phyloP scores from a whole-genome alignment of 2,329 filamentous ascomycete species.

The Ceratocystis smalleyi region DNA sequence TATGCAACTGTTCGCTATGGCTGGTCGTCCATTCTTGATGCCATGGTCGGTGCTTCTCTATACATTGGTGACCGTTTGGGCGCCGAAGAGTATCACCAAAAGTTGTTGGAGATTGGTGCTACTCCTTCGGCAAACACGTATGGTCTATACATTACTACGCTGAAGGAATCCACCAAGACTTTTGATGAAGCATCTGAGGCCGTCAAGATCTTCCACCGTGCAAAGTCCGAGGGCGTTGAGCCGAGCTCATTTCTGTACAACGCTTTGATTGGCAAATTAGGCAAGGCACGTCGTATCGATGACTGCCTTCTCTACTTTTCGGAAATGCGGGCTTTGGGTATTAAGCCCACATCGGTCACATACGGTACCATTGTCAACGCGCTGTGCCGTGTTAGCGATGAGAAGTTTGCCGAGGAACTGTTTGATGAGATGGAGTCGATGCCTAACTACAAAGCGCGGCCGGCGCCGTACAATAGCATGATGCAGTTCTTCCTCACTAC shows the following conservation, averaged over 20 bases:
- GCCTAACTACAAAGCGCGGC: constrained; percentile 96
- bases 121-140: constrained; percentile 95
- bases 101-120: constrained; percentile 77
- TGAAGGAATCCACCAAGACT: constrained; percentile 93
- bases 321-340: constrained; percentile 85
- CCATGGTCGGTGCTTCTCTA: constrained; percentile 88
- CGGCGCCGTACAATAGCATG: constrained; percentile 96
- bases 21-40: constrained; percentile 90
- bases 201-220: constrained; percentile 90
- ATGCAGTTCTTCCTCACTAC: constrained; percentile 99
- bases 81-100: constrained; percentile 78
- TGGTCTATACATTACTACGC: constrained; percentile 95
- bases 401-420: constrained; percentile 92
- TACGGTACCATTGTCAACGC: constrained; percentile 98
- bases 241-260: constrained; percentile 97
- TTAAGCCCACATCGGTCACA: constrained; percentile 91
- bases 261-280: constrained; percentile 91
- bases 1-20: constrained; percentile 83
- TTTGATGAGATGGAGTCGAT: constrained; percentile 99
- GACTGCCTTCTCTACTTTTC: constrained; percentile 97
- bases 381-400: constrained; percentile 88
- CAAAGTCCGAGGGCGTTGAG: constrained; percentile 84
- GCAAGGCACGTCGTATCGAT: constrained; percentile 92
- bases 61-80: constrained; percentile 64
- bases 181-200: constrained; percentile 96